These are phyloP conservation scores for Rhizopogon rudus DNA, from an alignment of 768 basidiomycete species.

Conservation along the genomic window DNA sequence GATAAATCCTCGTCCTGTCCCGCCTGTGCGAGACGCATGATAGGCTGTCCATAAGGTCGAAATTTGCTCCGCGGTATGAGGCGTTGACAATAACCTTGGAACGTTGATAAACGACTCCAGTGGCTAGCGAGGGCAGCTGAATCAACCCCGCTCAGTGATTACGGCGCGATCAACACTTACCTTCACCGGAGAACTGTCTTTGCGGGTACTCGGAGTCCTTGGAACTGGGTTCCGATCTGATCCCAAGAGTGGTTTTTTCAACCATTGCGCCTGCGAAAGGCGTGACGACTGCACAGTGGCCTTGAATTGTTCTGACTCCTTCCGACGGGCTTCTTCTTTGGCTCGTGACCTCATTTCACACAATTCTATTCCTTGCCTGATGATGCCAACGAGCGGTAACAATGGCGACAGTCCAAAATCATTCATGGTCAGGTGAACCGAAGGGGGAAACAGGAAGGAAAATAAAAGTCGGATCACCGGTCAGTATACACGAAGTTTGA, in stretches of 20 bases:
- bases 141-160: background rate
- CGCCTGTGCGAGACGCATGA: slow-evolving; percentile 73
- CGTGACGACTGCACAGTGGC: slow-evolving; percentile 10
- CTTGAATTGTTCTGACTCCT: slow-evolving; percentile 19
- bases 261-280: slow-evolving; percentile 7
- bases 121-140: slow-evolving; percentile 44
- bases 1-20: slow-evolving; percentile 80
- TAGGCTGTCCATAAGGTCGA: slow-evolving; percentile 86
- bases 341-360: slow-evolving; percentile 27
- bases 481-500: slow-evolving; percentile 10
- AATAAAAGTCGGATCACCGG: slow-evolving; percentile 12
- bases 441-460: slow-evolving; percentile 4
- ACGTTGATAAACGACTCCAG: slow-evolving; percentile 79
- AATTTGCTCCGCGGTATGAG: slow-evolving; percentile 72
- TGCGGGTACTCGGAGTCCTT: slow-evolving; percentile 29
- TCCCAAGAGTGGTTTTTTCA: slow-evolving; percentile 5
- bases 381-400: background rate
- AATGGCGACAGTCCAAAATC: slow-evolving; percentile 1
- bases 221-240: slow-evolving; percentile 3
- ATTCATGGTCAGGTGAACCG: slow-evolving; percentile 4
- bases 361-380: slow-evolving; percentile 41
- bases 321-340: slow-evolving; percentile 27
- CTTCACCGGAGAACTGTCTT: slow-evolving; percentile 67
- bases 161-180: slow-evolving; percentile 26
- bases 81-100: slow-evolving; percentile 54